Conservation (phyloP, 345 rosid genomes). For the Heritiera fomes region DNA sequence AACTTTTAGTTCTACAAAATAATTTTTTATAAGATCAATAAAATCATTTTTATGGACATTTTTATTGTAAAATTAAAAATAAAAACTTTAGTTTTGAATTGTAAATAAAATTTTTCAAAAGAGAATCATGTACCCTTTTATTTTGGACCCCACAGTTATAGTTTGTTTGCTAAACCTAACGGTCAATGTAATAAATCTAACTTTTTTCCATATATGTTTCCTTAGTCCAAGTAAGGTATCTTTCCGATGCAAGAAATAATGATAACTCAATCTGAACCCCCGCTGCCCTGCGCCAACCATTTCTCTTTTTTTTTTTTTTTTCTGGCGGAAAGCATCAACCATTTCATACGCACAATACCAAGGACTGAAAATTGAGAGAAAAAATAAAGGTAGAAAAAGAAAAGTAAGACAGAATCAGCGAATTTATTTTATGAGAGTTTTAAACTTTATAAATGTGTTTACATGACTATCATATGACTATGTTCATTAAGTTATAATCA, state of each 20-base stretch:
- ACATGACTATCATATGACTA: too few relatives aligned
- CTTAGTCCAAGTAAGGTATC: conserved; percentile 34
- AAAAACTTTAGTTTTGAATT: too few relatives aligned
- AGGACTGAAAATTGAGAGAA: neutral
- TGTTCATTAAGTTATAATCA: too few relatives aligned
- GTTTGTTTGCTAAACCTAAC: conserved; percentile 12
- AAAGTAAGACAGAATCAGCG: too few relatives aligned
- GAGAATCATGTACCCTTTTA: conserved; percentile 16
- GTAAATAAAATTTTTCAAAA: too few relatives aligned
- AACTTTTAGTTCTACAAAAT: too few relatives aligned
- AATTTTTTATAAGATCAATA: too few relatives aligned
- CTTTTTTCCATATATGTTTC: neutral
- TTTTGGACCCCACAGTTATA: conserved; percentile 25
- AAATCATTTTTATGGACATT: too few relatives aligned
- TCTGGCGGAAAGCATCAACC: neutral
- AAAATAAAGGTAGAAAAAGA: neutral
- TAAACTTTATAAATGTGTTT: too few relatives aligned
- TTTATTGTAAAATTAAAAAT: too few relatives aligned
- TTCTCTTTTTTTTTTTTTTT: neutral
- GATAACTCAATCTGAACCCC: conserved; percentile 23
- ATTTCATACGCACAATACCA: neutral
- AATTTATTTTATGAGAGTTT: too few relatives aligned
- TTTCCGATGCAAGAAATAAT: conserved; percentile 47
- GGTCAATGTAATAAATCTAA: conserved; percentile 20
- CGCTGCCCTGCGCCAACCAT: neutral